phyloP scores from a whole-genome alignment of 768 basidiomycete species.

The Leucogyrophana mollusca region DNA sequence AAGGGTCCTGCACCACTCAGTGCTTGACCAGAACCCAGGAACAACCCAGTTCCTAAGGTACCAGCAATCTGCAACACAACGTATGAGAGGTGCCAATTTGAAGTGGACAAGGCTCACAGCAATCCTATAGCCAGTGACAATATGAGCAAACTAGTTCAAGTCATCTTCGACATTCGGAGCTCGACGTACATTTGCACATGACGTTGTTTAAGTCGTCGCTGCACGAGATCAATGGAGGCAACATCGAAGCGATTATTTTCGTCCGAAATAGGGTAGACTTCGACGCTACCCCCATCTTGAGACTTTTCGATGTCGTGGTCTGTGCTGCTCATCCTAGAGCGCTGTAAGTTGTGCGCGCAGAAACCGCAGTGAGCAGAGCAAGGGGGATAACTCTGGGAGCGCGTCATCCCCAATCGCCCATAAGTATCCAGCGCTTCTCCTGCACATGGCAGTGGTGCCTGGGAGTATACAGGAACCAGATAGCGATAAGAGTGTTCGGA shows the following conservation, averaged over 20 bases:
- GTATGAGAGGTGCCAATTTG: neutral
- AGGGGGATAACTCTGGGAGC: too few relatives aligned
- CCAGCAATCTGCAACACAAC: constrained; percentile 54
- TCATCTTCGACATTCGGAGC: neutral
- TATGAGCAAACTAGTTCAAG: neutral
- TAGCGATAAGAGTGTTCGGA: too few relatives aligned
- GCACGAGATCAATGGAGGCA: constrained; percentile 68
- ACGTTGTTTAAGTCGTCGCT: constrained; percentile 70
- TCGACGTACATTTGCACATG: constrained; percentile 72
- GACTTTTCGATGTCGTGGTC: constrained; percentile 10
- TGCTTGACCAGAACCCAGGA: constrained; percentile 68
- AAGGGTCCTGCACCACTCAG: constrained; percentile 61
- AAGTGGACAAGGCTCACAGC: constrained; percentile 43
- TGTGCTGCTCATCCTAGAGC: constrained; percentile 1
- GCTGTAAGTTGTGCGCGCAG: neutral
- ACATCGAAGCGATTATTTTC: constrained; percentile 47
- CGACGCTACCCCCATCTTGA: neutral
- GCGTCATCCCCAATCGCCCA: neutral
- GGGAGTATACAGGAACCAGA: neutral
- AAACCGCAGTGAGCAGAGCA: too few relatives aligned
- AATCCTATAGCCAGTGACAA: constrained; percentile 44
- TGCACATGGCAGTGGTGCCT: constrained; percentile 1
- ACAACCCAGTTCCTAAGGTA: constrained; percentile 73
- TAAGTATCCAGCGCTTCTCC: neutral
- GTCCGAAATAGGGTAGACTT: constrained; percentile 9